phyloP scores from a whole-genome alignment of 192 early-diverging fungal genomes.

The Geranomyces variabilis region DNA sequence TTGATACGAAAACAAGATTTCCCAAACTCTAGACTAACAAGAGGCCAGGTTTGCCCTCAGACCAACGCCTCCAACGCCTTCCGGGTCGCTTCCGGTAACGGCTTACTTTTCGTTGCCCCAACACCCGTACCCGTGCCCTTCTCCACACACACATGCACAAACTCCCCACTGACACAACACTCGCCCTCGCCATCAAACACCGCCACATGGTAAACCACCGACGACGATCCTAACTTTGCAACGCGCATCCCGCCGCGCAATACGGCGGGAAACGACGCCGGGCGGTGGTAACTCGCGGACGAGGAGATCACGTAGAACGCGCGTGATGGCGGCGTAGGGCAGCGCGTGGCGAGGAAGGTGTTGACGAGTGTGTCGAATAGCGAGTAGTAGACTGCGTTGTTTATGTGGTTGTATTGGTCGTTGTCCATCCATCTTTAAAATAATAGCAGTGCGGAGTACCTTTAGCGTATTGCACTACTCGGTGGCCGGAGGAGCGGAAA shows the following conservation, averaged over 20 bases:
- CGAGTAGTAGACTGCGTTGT: slow-evolving; percentile 58
- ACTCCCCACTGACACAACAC: slow-evolving; percentile 30
- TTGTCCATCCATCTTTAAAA: slow-evolving; percentile 57
- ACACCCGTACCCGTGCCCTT: background rate
- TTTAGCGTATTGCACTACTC: too few species aligned
- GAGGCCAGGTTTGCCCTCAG: too few species aligned
- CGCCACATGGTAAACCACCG: slow-evolving; percentile 57
- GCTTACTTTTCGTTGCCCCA: too few species aligned
- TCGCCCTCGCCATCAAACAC: slow-evolving; percentile 45
- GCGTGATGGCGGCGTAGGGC: slow-evolving; percentile 7
- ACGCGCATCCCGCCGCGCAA: slow-evolving; percentile 55
- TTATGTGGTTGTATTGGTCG: slow-evolving; percentile 65
- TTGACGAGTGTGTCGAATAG: slow-evolving; percentile 65
- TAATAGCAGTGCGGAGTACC: background rate
- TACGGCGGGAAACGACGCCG: slow-evolving; percentile 52
- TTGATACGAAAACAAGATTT: too few species aligned
- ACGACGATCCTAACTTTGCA: slow-evolving; percentile 51
- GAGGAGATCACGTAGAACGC: slow-evolving; percentile 28
- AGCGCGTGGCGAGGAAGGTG: slow-evolving; percentile 54
- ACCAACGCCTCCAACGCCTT: too few species aligned
- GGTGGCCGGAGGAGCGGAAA: background rate
- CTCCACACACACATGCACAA: slow-evolving; percentile 33
- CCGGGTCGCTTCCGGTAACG: too few species aligned
- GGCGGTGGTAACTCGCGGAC: slow-evolving; percentile 11
- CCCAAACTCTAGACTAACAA: too few species aligned